Percentiles rank a stretch among this genome's conserved stretches.
These are phyloP conservation scores for Athelia sp. DNA, from an alignment of 1,284 basidiomycete species.

Conservation along the genomic window DNA sequence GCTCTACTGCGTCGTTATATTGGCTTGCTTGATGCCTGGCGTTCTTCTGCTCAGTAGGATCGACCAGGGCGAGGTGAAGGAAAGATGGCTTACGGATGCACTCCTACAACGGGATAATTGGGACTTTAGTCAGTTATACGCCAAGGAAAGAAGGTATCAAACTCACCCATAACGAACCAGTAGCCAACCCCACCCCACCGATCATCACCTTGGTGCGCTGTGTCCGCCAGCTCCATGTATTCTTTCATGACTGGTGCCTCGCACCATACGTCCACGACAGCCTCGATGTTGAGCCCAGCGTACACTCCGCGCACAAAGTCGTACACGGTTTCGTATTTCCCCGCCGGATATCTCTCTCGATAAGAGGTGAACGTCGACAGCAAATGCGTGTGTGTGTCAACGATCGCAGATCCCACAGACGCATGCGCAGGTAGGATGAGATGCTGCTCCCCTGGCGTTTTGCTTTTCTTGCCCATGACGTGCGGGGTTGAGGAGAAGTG, in stretches of 20 bases:
- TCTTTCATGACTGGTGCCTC: constrained; percentile 58
- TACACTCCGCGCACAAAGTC: constrained; percentile 67
- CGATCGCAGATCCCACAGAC: constrained; percentile 39
- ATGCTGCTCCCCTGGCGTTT: constrained; percentile 22
- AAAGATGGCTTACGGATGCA: constrained; percentile 59
- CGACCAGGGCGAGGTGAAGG: constrained; percentile 3
- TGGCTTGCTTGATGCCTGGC: constrained; percentile 64
- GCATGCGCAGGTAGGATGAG: constrained; percentile 25
- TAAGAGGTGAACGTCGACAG: constrained; percentile 65
- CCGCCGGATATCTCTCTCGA: constrained; percentile 49
- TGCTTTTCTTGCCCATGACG: constrained; percentile 20
- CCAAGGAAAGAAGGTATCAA: constrained; percentile 1
- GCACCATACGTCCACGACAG: constrained; percentile 81
- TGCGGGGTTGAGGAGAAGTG: no score
- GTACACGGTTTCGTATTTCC: constrained; percentile 45
- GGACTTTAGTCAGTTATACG: background rate
- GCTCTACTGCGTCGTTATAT: constrained; percentile 66
- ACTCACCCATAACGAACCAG: constrained; percentile 73
- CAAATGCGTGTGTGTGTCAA: constrained; percentile 80
- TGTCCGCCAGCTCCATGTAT: constrained; percentile 73
- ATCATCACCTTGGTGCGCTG: constrained; percentile 44
- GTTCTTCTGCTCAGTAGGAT: background rate
- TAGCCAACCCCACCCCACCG: constrained; percentile 65
- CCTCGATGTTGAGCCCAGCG: constrained; percentile 46
- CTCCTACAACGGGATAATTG: constrained; percentile 28